These are phyloP conservation scores for Hyphodiscus sp. DNA, from an alignment of 2,329 filamentous ascomycete genomes.

Conservation along the genomic window DNA sequence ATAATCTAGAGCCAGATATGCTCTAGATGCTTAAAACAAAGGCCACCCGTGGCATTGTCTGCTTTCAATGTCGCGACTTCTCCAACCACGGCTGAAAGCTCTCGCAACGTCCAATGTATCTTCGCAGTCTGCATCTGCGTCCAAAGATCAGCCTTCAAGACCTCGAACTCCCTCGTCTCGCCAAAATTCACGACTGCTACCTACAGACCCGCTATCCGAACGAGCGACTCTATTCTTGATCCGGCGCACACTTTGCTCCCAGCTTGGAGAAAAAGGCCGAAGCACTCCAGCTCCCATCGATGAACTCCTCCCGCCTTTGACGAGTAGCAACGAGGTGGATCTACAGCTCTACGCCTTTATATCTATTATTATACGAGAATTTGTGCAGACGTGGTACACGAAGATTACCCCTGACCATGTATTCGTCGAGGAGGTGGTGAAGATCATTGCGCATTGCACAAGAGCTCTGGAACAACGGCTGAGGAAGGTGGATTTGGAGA, in stretches of 20 bases:
- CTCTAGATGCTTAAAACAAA: neutral
- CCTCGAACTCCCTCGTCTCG: slow-evolving; percentile 18
- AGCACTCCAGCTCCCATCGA: slow-evolving; percentile 57
- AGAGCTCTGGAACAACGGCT: slow-evolving; percentile 80
- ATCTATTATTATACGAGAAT: slow-evolving; percentile 82
- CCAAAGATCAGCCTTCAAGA: slow-evolving; percentile 11
- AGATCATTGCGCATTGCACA: slow-evolving; percentile 88
- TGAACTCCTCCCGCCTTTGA: slow-evolving; percentile 80
- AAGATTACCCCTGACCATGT: slow-evolving; percentile 86
- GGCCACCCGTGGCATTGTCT: neutral
- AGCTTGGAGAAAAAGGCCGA: slow-evolving; percentile 53
- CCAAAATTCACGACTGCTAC: slow-evolving; percentile 28
- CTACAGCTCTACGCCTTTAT: slow-evolving; percentile 89
- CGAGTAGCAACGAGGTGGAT: slow-evolving; percentile 90
- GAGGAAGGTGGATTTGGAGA: slow-evolving; percentile 74
- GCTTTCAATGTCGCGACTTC: slow-evolving; percentile 15
- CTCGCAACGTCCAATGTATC: slow-evolving; percentile 15
- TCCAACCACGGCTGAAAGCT: slow-evolving; percentile 17
- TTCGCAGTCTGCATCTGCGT: slow-evolving; percentile 13
- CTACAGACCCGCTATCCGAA: slow-evolving; percentile 58
- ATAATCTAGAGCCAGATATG: neutral
- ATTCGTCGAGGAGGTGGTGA: slow-evolving; percentile 82
- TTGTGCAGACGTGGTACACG: slow-evolving; percentile 86
- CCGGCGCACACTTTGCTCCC: slow-evolving; percentile 76
- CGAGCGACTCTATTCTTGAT: slow-evolving; percentile 75